Evolutionary conservation across 2,329 filamentous ascomycete genomes (phyloP).

Genomic region (Aspergillus sclerotialis): DNA sequence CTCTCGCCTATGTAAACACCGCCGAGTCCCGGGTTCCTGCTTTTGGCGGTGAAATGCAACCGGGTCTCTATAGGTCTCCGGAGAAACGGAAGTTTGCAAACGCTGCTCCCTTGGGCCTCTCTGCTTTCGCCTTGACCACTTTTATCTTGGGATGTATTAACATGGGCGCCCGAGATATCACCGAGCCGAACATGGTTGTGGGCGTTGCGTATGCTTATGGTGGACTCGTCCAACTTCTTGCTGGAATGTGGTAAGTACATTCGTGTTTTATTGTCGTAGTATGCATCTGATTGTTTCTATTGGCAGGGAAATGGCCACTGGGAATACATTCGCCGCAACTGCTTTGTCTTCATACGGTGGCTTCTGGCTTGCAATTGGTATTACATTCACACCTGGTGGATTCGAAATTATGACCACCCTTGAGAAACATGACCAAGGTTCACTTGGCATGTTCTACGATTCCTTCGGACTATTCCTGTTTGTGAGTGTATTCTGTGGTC

Average conservation of each 20-base stretch:
- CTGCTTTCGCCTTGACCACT: constrained; percentile 68
- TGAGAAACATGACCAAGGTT: constrained; percentile 21
- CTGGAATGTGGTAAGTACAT: constrained; percentile 66
- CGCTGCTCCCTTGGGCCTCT: constrained; percentile 65
- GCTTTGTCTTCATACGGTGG: constrained; percentile 70
- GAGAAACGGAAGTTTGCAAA: constrained; percentile 62
- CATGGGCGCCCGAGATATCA: constrained; percentile 53
- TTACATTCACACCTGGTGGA: constrained; percentile 57
- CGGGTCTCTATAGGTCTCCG: constrained; percentile 55
- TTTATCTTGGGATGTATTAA: constrained; percentile 71
- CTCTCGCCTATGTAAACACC: constrained; percentile 37
- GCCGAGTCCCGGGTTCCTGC: constrained; percentile 42
- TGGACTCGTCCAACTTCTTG: constrained; percentile 65
- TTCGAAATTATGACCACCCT: constrained; percentile 52
- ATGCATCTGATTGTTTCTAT: constrained; percentile 1
- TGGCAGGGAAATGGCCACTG: constrained; percentile 68
- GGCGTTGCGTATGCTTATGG: constrained; percentile 65
- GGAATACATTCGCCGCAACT: constrained; percentile 73
- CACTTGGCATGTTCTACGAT: constrained; percentile 42
- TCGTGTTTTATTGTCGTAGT: no score
- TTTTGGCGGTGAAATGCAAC: constrained; percentile 63
- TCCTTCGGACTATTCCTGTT: constrained; percentile 64
- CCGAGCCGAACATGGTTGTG: constrained; percentile 56
- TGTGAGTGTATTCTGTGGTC: constrained; percentile 22
- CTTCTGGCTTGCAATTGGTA: constrained; percentile 70